Conservation (phyloP, 1,284 basidiomycete species). For the Cryptococcus sp. region DNA sequence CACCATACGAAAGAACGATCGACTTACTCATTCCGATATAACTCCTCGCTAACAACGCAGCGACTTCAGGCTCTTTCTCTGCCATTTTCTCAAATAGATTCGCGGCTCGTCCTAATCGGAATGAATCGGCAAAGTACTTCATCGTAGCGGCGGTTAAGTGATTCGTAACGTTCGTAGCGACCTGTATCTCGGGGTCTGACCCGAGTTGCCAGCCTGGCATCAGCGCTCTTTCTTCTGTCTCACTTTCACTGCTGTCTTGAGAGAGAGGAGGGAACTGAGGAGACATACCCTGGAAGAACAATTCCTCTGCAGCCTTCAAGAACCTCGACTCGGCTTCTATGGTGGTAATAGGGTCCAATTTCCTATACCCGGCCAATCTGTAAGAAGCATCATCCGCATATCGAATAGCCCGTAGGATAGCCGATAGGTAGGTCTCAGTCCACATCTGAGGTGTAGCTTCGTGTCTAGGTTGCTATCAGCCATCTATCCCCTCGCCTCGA, state of each 20-base stretch:
- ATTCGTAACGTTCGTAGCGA: slow-evolving; percentile 95
- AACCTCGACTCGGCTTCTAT: slow-evolving; percentile 86
- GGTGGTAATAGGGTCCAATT: slow-evolving; percentile 88
- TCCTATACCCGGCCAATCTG: slow-evolving; percentile 86
- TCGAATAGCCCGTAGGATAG: slow-evolving; percentile 81
- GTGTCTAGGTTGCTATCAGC: slow-evolving; percentile 79
- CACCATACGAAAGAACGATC: slow-evolving; percentile 1
- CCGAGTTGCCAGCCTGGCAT: slow-evolving; percentile 89
- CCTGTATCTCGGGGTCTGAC: slow-evolving; percentile 96
- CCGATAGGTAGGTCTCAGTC: slow-evolving; percentile 96
- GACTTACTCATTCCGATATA: slow-evolving; percentile 96
- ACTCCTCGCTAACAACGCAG: slow-evolving; percentile 78
- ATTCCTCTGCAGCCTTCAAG: slow-evolving; percentile 80
- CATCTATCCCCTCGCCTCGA: too few relatives aligned
- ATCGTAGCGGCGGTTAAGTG: slow-evolving; percentile 91
- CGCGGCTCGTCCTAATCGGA: slow-evolving; percentile 79
- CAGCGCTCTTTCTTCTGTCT: slow-evolving; percentile 2
- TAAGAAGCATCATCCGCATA: slow-evolving; percentile 95
- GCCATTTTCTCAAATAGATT: slow-evolving; percentile 92
- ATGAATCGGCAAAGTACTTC: slow-evolving; percentile 95
- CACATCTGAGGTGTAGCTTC: slow-evolving; percentile 89
- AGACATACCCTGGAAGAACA: slow-evolving; percentile 80
- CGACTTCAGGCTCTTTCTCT: slow-evolving; percentile 81
- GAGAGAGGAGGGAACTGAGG: neutral
- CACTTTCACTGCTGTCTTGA: neutral